Conservation (phyloP, 2,329 filamentous ascomycete species). For the Myriangium duriaei region DNA sequence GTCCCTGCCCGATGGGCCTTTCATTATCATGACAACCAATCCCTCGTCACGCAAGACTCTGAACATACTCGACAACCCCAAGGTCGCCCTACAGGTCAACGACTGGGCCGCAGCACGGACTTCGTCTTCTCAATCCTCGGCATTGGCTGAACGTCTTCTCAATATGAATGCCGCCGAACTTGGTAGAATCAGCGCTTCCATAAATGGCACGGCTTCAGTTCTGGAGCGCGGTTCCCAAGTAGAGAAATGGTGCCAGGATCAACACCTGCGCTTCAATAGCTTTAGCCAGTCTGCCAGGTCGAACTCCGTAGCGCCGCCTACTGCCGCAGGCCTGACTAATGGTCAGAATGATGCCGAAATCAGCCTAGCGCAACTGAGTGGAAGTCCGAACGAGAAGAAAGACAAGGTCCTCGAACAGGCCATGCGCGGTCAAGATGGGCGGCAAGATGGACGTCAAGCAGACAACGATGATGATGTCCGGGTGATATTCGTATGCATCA, state of each 20-base stretch:
- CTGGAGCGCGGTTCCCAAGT: constrained; percentile 63
- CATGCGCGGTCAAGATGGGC: too few relatives aligned
- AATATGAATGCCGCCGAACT: constrained; percentile 85
- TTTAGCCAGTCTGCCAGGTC: constrained; percentile 18
- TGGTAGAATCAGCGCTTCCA: constrained; percentile 80
- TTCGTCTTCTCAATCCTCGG: constrained; percentile 39
- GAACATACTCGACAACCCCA: constrained; percentile 73
- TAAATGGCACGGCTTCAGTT: constrained; percentile 74
- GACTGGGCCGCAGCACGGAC: constrained; percentile 95
- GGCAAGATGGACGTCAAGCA: too few relatives aligned
- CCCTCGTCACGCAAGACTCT: constrained; percentile 65
- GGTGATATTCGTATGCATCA: constrained; percentile 75
- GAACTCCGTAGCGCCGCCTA: too few relatives aligned
- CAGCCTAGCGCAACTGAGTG: constrained; percentile 17
- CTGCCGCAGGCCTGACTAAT: constrained; percentile 7
- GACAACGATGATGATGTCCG: constrained; percentile 64
- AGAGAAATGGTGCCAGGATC: constrained; percentile 69
- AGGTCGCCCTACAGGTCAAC: constrained; percentile 88
- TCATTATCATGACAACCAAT: constrained; percentile 88
- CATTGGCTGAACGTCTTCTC: constrained; percentile 66
- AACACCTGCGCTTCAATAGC: constrained; percentile 85
- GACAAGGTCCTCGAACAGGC: too few relatives aligned
- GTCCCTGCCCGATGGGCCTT: constrained; percentile 33
- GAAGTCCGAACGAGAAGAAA: constrained; percentile 13
- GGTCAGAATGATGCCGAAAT: constrained; percentile 17